Base-by-base conservation (phyloP, 1,284 basidiomycete species). In the Moesziomyces antarcticus region DNA sequence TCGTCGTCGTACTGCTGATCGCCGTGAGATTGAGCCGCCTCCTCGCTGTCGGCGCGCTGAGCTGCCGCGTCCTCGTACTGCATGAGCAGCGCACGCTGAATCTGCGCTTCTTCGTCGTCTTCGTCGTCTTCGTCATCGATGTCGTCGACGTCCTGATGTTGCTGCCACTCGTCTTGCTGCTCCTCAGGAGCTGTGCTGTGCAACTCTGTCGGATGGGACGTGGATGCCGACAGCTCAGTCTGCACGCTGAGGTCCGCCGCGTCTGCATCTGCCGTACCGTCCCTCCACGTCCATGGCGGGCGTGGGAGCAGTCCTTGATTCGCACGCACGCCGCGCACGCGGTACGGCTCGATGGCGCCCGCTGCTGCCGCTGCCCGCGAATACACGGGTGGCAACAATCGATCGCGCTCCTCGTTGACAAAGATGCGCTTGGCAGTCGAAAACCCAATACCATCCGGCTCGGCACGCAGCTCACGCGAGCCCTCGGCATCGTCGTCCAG, bases 391-490 rank as follows among this genome's bases (percentile, higher is more conserved):
- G 71, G 61, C 27, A 69, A 20, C 27, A 69, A 3, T 11, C 65
- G 20, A 51, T 69, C 65, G 11, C 66, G 40, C 35, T 73, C 61
- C 25, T 73, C 65, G 22, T 49, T 44, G 1, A 73, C 33, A 33
- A 55, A 73, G 10, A 73, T 59, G 5, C 56, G 35, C 41, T 62
- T 65, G 2, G 71, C 71, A 0, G 71, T 73, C 16, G 58, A 62
- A 57, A 61, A 73, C 10, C 61, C 71, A 6, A 73, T 66, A 0
- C 57, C 66, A 42, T 73, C 71, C 49, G 56, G 62, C 37, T 61
- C 61, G 3, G 55, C 63, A 21, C 62, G 69, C 44, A 61, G n/a
- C 20, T 27, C 43, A 18, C 43, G 41, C 41, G 45, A 25, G 10
- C 41, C 30, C 30, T 30, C 48, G 6, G 45, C 27, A 35, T 21